Conservation (phyloP, 371 early-diverging fungal species). For the Saksenaea oblongispora region DNA sequence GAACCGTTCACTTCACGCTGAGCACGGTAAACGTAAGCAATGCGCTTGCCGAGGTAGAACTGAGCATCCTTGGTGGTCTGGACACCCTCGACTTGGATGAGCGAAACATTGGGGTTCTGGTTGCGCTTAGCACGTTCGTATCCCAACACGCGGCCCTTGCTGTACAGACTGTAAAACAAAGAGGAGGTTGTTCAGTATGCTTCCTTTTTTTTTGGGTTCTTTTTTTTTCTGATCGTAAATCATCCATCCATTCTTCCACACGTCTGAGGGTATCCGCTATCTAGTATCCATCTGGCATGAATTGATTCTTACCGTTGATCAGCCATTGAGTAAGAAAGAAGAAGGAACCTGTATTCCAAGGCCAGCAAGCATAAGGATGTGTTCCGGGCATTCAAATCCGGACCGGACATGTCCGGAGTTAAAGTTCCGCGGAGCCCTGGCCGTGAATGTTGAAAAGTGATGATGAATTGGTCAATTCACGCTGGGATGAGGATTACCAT, state of each 20-base stretch:
- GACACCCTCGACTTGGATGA: slow-evolving; percentile 94
- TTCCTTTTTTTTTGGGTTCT: neutral
- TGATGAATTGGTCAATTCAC: too few relatives aligned
- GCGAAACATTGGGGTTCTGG: slow-evolving; percentile 87
- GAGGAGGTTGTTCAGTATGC: neutral
- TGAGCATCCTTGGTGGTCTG: slow-evolving; percentile 82
- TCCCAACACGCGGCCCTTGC: slow-evolving; percentile 95
- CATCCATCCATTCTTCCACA: slow-evolving; percentile 15
- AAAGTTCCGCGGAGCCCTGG: too few relatives aligned
- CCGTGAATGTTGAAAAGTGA: too few relatives aligned
- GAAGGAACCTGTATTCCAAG: neutral
- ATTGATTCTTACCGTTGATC: neutral
- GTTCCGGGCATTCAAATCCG: neutral
- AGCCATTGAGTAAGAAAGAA: slow-evolving; percentile 6
- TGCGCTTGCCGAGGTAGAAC: slow-evolving; percentile 92
- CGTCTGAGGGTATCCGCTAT: neutral
- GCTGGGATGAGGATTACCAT: too few relatives aligned
- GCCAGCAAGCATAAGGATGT: slow-evolving; percentile 2
- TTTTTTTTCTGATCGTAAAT: neutral
- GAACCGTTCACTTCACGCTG: slow-evolving; percentile 89
- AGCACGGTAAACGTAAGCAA: slow-evolving; percentile 84
- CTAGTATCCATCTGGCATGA: neutral
- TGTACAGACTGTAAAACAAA: slow-evolving; percentile 80
- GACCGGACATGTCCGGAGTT: neutral
- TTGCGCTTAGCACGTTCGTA: slow-evolving; percentile 92